These are phyloP conservation scores for Aspergillus heteromorphus DNA, from an alignment of 495 filamentous ascomycete genomes.

Conservation along the genomic window DNA sequence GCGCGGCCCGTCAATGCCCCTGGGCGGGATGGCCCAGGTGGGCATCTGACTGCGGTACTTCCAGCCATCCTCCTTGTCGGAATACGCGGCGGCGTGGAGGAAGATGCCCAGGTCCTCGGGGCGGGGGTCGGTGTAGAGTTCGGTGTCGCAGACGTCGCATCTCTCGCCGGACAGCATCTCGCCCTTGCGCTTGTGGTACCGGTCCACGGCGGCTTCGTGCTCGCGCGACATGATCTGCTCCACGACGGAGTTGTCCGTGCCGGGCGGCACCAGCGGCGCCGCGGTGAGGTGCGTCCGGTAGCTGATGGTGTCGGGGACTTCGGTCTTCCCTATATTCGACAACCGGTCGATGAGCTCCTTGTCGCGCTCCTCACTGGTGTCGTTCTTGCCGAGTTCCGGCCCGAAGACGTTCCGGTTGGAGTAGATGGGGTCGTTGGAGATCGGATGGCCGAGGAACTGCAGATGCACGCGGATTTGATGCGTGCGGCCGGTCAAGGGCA, in stretches of 20 bases:
- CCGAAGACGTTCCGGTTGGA: conserved; percentile 92
- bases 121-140: conserved; percentile 88
- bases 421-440: conserved; percentile 96
- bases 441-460: conserved; percentile 90
- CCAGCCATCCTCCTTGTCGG: conserved; percentile 75
- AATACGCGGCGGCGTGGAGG: conserved; percentile 85
- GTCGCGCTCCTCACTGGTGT: conserved; percentile 64
- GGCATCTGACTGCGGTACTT: conserved; percentile 81
- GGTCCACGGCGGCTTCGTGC: conserved; percentile 82
- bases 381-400: conserved; percentile 63
- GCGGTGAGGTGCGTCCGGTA: conserved; percentile 54
- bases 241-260: conserved; percentile 33
- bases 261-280: conserved; percentile 35
- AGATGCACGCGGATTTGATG: conserved; percentile 95
- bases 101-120: conserved; percentile 86
- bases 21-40: conserved; percentile 76
- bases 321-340: conserved; percentile 86
- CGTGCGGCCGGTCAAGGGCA: conserved; percentile 88
- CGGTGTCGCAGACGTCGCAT: conserved; percentile 77
- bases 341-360: conserved; percentile 84
- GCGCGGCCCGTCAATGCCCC: conserved; percentile 52
- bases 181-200: conserved; percentile 70
- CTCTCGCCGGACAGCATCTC: conserved; percentile 85
- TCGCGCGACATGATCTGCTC: conserved; percentile 41
- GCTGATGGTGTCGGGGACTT: conserved; percentile 81